Percentiles rank a stretch among this genome's conserved stretches.
These are phyloP conservation scores for Fusarium staphyleae DNA, from an alignment of 2,329 filamentous ascomycete genomes.

Conservation along the genomic window DNA sequence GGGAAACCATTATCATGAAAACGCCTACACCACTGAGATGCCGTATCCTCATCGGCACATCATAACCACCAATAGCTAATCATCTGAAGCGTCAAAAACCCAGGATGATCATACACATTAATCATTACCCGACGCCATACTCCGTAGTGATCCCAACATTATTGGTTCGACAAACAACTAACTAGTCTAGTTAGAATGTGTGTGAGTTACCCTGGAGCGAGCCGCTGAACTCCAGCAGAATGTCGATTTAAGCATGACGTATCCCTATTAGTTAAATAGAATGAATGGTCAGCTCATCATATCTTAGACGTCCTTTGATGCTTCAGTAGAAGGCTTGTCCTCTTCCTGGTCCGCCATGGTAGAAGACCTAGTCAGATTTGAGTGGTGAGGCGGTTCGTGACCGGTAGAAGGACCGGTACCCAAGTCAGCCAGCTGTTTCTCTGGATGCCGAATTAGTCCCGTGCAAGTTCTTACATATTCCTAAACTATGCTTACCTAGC, in stretches of 20 bases:
- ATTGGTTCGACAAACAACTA: neutral
- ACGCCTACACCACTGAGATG: neutral
- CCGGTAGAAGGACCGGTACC: conserved; percentile 42
- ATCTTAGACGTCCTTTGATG: conserved; percentile 23
- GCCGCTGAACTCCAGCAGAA: conserved; percentile 27
- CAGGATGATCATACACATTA: conserved; percentile 1
- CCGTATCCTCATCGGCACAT: neutral
- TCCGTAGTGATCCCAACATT: conserved; percentile 12
- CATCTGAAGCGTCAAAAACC: neutral
- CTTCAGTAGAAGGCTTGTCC: conserved; percentile 21
- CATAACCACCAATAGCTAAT: neutral
- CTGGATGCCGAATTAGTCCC: conserved; percentile 43
- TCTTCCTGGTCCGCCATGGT: conserved; percentile 52
- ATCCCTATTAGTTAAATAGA: neutral
- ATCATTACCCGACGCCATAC: conserved; percentile 27
- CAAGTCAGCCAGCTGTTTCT: conserved; percentile 59
- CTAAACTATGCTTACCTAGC: conserved; percentile 63
- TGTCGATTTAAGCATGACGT: conserved; percentile 5
- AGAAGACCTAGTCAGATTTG: conserved; percentile 56
- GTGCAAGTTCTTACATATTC: neutral
- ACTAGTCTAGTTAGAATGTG: neutral
- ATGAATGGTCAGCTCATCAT: neutral
- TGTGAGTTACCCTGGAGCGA: conserved; percentile 1
- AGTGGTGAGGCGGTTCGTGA: conserved; percentile 58
- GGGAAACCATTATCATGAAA: neutral